These are phyloP conservation scores for Chloris gayana DNA, from an alignment of 176 grass and related monocot species.

Conservation along the genomic window DNA sequence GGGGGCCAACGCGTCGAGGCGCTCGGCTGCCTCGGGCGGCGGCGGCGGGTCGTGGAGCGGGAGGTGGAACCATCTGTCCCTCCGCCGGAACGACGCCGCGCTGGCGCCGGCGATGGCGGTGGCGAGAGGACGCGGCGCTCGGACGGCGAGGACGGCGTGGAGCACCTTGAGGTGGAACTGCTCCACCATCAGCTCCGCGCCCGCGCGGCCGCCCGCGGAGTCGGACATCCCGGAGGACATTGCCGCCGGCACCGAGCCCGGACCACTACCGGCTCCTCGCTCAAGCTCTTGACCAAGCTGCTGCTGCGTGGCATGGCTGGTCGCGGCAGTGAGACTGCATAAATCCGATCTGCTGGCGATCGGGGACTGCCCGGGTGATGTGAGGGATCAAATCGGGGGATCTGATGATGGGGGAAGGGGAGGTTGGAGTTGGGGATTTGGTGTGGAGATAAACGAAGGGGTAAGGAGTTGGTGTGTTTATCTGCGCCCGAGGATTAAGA, in stretches of 20 bases:
- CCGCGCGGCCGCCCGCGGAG: slow-evolving; percentile 50
- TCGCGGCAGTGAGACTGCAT: slow-evolving; percentile 55
- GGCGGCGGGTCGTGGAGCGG: slow-evolving; percentile 62
- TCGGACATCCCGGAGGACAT: slow-evolving; percentile 73
- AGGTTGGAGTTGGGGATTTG: slow-evolving; percentile 44
- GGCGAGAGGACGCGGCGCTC: slow-evolving; percentile 58
- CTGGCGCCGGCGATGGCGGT: slow-evolving; percentile 6
- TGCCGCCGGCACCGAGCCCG: slow-evolving; percentile 10
- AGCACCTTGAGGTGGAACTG: slow-evolving; percentile 87
- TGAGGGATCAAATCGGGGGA: slow-evolving; percentile 25
- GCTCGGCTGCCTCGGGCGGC: slow-evolving; percentile 51
- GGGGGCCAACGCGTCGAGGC: slow-evolving; percentile 39
- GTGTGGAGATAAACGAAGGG: background rate
- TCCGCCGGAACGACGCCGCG: slow-evolving; percentile 33
- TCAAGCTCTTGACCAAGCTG: slow-evolving; percentile 43
- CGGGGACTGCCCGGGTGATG: background rate
- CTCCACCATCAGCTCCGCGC: slow-evolving; percentile 75
- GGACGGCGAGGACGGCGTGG: slow-evolving; percentile 75
- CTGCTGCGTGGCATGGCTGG: slow-evolving; percentile 50
- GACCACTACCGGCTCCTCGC: background rate
- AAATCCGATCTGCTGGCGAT: slow-evolving; percentile 49
- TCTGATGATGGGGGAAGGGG: slow-evolving; percentile 37
- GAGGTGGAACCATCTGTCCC: slow-evolving; percentile 86
- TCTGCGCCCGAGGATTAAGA: slow-evolving; percentile 38
- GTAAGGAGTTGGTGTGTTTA: slow-evolving; percentile 34